Evolutionary conservation across 495 filamentous ascomycete species (phyloP).

Genomic region (Terfezia claveryi): DNA sequence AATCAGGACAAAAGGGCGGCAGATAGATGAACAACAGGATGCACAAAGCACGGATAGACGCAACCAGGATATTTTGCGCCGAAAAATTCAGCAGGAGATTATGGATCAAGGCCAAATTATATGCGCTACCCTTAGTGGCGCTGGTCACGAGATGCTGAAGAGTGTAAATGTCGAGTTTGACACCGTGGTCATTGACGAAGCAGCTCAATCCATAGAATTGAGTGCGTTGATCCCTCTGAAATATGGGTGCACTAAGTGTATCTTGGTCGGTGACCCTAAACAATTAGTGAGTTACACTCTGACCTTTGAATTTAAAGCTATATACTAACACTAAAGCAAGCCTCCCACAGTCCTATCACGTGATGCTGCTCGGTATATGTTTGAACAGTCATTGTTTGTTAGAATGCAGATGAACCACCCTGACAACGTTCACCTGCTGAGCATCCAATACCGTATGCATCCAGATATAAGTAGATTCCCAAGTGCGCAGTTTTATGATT

Average conservation of each 20-base stretch:
- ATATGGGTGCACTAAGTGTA: conserved; percentile 90
- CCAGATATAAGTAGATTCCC: conserved; percentile 83
- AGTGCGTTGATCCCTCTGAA: conserved; percentile 92
- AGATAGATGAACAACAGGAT: conserved; percentile 62
- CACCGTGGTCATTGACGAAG: conserved; percentile 95
- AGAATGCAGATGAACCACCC: conserved; percentile 88
- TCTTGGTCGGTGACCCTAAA: conserved; percentile 92
- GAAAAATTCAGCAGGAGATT: conserved; percentile 71
- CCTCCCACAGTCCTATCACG: conserved; percentile 89
- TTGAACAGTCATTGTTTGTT: conserved; percentile 94
- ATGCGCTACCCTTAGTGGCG: conserved; percentile 85
- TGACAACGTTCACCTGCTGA: conserved; percentile 75
- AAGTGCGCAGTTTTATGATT: conserved; percentile 77
- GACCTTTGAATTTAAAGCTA: not conserved
- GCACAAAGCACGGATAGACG: conserved; percentile 65
- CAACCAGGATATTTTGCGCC: conserved; percentile 57
- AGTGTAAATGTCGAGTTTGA: conserved; percentile 88
- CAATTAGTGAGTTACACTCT: conserved; percentile 32
- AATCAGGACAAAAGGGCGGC: conserved; percentile 44
- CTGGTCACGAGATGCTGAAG: conserved; percentile 95
- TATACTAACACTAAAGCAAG: conserved; percentile 1
- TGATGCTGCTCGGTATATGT: conserved; percentile 77
- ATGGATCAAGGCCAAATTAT: conserved; percentile 77
- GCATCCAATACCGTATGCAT: conserved; percentile 98
- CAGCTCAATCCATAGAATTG: conserved; percentile 91